Conservation (phyloP, 306 rosid genomes). For the Inga laurina region DNA sequence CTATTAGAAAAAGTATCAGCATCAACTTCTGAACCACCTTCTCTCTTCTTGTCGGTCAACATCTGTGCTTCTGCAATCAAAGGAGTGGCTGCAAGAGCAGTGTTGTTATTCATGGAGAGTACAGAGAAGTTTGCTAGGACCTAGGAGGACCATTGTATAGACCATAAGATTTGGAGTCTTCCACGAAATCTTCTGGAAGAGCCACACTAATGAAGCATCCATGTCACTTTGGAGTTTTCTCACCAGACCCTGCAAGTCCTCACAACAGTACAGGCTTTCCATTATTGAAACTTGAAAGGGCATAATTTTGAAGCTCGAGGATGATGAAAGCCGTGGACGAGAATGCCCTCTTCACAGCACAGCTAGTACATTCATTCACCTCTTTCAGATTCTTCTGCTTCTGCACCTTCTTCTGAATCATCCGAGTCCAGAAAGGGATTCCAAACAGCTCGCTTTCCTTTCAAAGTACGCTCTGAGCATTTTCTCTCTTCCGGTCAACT, state of each 20-base stretch:
- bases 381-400: slow-evolving; percentile 37
- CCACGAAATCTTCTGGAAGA: slow-evolving; percentile 72
- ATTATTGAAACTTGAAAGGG: slow-evolving; percentile 19
- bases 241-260: slow-evolving; percentile 55
- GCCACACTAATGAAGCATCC: slow-evolving; percentile 73
- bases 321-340: slow-evolving; percentile 62
- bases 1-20: slow-evolving; percentile 3
- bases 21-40: slow-evolving; percentile 21
- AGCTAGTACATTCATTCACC: slow-evolving; percentile 34
- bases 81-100: slow-evolving; percentile 32
- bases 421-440: slow-evolving; percentile 59
- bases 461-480: slow-evolving; percentile 43
- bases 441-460: slow-evolving; percentile 47
- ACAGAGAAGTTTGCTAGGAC: slow-evolving; percentile 66
- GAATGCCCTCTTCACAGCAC: slow-evolving; percentile 62
- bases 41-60: not conserved
- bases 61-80: slow-evolving; percentile 9
- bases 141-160: slow-evolving; percentile 61
- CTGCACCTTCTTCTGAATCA: slow-evolving; percentile 64
- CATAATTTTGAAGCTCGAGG: slow-evolving; percentile 62
- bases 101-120: slow-evolving; percentile 51
- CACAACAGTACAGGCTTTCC: slow-evolving; percentile 50
- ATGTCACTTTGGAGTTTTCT: slow-evolving; percentile 54
- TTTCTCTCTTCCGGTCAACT: slow-evolving; percentile 68
- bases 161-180: slow-evolving; percentile 72